phyloP scores from a whole-genome alignment of 2,329 filamentous ascomycete genomes.

The Madurella mycetomatis region DNA sequence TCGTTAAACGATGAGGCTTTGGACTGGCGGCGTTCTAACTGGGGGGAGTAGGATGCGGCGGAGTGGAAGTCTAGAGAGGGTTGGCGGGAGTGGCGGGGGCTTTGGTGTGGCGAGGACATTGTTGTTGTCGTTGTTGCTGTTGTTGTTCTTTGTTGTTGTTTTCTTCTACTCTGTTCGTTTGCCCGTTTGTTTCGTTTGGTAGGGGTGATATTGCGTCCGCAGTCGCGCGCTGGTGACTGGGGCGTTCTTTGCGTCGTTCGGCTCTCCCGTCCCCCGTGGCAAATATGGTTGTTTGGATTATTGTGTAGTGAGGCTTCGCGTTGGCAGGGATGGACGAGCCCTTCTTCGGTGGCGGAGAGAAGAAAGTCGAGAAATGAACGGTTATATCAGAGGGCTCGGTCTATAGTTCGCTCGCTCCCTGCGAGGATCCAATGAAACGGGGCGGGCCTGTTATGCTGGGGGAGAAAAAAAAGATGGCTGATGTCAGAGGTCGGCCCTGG shows the following conservation, averaged over 20 bases:
- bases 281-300: not conserved
- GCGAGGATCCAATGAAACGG: slow-evolving; percentile 1
- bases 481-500: slow-evolving; percentile 7
- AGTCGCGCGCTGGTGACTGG: not conserved
- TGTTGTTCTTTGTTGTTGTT: too few species aligned
- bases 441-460: not conserved
- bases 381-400: slow-evolving; percentile 16
- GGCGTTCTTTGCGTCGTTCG: too few species aligned
- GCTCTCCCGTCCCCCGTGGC: too few species aligned
- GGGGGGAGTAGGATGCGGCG: slow-evolving; percentile 43
- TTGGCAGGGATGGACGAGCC: not conserved
- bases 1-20: slow-evolving; percentile 48
- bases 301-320: slow-evolving; percentile 15
- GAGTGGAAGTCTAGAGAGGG: slow-evolving; percentile 50
- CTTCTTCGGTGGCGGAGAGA: not conserved
- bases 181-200: not conserved
- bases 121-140: not conserved
- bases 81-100: slow-evolving; percentile 56
- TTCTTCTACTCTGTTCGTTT: not conserved
- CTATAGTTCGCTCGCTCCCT: slow-evolving; percentile 12
- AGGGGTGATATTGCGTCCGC: too few species aligned
- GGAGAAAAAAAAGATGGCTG: not conserved
- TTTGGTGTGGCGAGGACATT: slow-evolving; percentile 48
- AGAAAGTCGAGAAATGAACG: not conserved
- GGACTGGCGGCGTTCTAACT: slow-evolving; percentile 42